Evolutionary conservation across 306 rosid species (phyloP).

Genomic region (Sicyos baderoa): DNA sequence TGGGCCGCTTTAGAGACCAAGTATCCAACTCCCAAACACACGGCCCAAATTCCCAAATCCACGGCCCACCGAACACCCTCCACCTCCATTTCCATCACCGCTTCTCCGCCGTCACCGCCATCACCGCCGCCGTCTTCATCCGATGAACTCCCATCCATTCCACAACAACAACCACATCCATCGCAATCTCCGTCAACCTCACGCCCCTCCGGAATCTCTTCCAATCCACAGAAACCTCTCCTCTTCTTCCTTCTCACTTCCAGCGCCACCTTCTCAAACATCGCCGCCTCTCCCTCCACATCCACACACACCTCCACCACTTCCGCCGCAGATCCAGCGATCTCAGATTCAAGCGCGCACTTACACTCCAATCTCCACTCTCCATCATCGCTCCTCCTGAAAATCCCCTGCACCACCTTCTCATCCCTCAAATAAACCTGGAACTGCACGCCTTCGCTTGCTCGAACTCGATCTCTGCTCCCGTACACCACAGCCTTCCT

Average conservation of each 20-base stretch:
- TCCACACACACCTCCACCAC: constrained; percentile 35
- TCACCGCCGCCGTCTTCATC: constrained; percentile 21
- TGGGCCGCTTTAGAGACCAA: constrained; percentile 45
- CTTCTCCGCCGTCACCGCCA: background rate
- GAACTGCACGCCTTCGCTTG: constrained; percentile 31
- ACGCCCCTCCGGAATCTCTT: constrained; percentile 42
- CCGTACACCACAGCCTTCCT: constrained; percentile 25
- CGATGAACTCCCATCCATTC: background rate
- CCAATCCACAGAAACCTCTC: constrained; percentile 26
- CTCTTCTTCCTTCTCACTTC: constrained; percentile 20
- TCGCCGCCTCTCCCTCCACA: constrained; percentile 36
- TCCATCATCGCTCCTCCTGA: constrained; percentile 27
- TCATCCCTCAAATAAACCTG: constrained; percentile 35
- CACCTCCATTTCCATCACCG: constrained; percentile 12
- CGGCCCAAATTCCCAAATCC: constrained; percentile 49
- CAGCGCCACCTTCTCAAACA: constrained; percentile 28
- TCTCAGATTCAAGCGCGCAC: constrained; percentile 25
- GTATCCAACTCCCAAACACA: constrained; percentile 47
- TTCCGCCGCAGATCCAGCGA: constrained; percentile 11
- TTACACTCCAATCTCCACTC: constrained; percentile 41
- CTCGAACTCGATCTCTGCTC: constrained; percentile 34
- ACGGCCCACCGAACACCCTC: constrained; percentile 40
- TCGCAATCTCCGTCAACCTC: constrained; percentile 24
- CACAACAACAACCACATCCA: constrained; percentile 19
- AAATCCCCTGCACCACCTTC: constrained; percentile 35